Base-by-base conservation (phyloP, 306 rosid species). In the Quercus parvula region DNA sequence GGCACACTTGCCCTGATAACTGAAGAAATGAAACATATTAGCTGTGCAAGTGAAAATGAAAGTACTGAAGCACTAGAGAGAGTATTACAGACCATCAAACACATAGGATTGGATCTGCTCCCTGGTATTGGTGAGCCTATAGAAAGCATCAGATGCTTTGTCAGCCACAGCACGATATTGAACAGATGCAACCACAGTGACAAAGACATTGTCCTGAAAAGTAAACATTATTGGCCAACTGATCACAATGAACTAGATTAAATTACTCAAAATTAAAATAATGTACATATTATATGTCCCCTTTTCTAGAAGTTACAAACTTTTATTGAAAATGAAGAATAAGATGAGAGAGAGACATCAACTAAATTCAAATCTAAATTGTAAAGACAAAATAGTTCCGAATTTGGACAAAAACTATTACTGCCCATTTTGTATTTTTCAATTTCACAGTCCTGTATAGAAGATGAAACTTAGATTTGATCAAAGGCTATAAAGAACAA, bases 1-100 rank as follows among this genome's bases (percentile, higher is more conserved):
- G 92, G 90, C 18, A 90, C 93, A 81, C 89, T 88, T 35, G 90
- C 94, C 72, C 93, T 84, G 44, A 92, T 89, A 70, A 86, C 97
- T 89, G 78, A 81, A 84, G 28, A 75, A 73, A 61, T n/a, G 75
- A 35, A 83, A 70, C 68, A 27, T 33, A 72, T 77, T 51, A 81
- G 62, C 66, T 78, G 54, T 49, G 27, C 22, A 63, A 49, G 51
- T 41, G 66, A 54, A 52, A 49, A 20, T 3, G 44, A 76, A 64
- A 5, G 25, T 30, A 71, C 61, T 4, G 27, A 56, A 75, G 74
- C 27, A 31, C 54, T 66, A 58, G 73, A 75, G 49, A 8, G 52
- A 52, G 44, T 31, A 33, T 19, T 28, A 51, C 88, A 5, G 82
- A 92, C 95, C 97, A 80, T 89, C 91, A 73, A 86, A 92, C 75